These are phyloP conservation scores for Leccinum incarnatum DNA, from an alignment of 768 basidiomycete genomes.

Conservation along the genomic window DNA sequence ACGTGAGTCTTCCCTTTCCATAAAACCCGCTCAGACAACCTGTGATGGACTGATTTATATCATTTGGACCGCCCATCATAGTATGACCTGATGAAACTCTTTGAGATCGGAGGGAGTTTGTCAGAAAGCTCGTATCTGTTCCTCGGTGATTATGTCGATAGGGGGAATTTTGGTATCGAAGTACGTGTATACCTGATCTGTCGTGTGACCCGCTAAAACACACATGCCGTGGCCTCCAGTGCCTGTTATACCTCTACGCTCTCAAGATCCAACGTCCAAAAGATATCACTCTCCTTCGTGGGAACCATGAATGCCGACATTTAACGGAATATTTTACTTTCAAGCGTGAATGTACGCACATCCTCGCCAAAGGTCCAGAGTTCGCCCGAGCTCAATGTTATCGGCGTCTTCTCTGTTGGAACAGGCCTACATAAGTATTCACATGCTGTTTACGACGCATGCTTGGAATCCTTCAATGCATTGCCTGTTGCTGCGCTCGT, in stretches of 20 bases:
- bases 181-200: slow-evolving; percentile 32
- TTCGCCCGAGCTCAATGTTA: slow-evolving; percentile 8
- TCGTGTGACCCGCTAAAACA: background rate
- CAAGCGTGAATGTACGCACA: slow-evolving; percentile 84
- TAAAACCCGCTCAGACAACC: slow-evolving; percentile 69
- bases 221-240: slow-evolving; percentile 40
- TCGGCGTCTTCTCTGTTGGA: slow-evolving; percentile 9
- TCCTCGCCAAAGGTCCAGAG: slow-evolving; percentile 4
- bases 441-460: slow-evolving; percentile 81
- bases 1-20: slow-evolving; percentile 76
- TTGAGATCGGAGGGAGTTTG: slow-evolving; percentile 89
- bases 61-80: slow-evolving; percentile 28
- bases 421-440: slow-evolving; percentile 30
- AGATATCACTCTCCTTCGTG: slow-evolving; percentile 80
- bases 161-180: slow-evolving; percentile 89
- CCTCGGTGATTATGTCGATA: slow-evolving; percentile 96
- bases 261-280: slow-evolving; percentile 90
- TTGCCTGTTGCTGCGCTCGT: slow-evolving; percentile 90
- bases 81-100: slow-evolving; percentile 98
- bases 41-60: slow-evolving; percentile 2
- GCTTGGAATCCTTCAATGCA: slow-evolving; percentile 85
- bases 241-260: slow-evolving; percentile 88
- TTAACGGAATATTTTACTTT: slow-evolving; percentile 98
- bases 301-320: slow-evolving; percentile 97
- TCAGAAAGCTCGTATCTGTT: slow-evolving; percentile 87